A percentile compares a stretch with the other conserved stretches of the same genome.
phyloP scores from a whole-genome alignment of 2,329 filamentous ascomycete species.

The Ophiostoma sp. region DNA sequence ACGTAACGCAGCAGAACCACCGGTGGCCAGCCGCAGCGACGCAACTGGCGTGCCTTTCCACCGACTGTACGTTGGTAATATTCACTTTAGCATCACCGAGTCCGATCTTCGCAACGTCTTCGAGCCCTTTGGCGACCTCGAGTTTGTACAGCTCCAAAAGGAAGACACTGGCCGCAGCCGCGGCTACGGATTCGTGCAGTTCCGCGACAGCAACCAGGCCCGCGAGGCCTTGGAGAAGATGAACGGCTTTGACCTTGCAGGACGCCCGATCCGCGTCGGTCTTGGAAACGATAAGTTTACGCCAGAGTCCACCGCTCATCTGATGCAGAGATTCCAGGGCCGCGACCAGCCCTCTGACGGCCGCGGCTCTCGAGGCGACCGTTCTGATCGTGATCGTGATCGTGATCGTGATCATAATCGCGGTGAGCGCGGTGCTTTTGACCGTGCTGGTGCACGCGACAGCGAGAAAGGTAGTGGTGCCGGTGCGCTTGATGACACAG shows the following conservation, averaged over 20 bases:
- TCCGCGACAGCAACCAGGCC: conserved; percentile 82
- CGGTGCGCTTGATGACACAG: conserved; percentile 92
- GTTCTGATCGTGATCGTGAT: conserved; percentile 51
- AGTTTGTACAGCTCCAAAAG: conserved; percentile 96
- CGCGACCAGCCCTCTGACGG: conserved; percentile 56
- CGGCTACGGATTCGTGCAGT: conserved; percentile 99
- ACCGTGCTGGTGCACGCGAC: conserved; percentile 82
- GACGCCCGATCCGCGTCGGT: conserved; percentile 94
- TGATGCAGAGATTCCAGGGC: conserved; percentile 86
- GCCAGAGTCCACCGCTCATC: conserved; percentile 88
- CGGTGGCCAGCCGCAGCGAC: conserved; percentile 41
- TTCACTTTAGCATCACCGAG: conserved; percentile 98
- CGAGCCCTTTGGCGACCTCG: conserved; percentile 93
- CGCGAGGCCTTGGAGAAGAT: conserved; percentile 96
- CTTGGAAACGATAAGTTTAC: conserved; percentile 99
- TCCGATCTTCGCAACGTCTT: conserved; percentile 93
- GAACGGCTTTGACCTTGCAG: conserved; percentile 98
- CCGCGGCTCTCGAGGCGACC: conserved; percentile 55
- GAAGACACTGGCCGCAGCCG: conserved; percentile 86
- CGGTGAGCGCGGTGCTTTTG: conserved; percentile 60
- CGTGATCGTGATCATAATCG: conserved; percentile 33
- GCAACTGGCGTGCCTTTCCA: conserved; percentile 85
- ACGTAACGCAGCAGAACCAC: conserved; percentile 61
- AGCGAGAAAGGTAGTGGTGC: conserved; percentile 86
- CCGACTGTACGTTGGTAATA: conserved; percentile 96